phyloP scores from a whole-genome alignment of 2,329 filamentous ascomycete genomes.

The Paecilomyces formosus region DNA sequence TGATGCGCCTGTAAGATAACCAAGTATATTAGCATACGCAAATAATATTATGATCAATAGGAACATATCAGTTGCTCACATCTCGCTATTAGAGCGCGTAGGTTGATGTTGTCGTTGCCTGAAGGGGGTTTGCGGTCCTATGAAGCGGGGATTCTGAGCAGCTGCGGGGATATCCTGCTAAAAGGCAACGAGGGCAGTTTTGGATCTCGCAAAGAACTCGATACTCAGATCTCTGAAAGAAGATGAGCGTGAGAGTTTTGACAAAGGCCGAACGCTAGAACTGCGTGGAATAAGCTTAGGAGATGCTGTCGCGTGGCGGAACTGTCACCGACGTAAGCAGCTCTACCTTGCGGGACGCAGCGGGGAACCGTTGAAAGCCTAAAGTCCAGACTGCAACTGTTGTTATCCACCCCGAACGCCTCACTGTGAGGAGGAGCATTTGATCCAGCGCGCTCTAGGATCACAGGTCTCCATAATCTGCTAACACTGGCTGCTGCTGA shows the following conservation, averaged over 20 bases:
- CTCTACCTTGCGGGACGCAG: neutral
- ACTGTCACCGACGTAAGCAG: neutral
- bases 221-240: neutral
- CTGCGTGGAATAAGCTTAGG: neutral
- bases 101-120: neutral
- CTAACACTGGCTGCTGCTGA: neutral
- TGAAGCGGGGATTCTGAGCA: neutral
- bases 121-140: neutral
- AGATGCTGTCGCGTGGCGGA: neutral
- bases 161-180: neutral
- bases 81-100: constrained; percentile 3
- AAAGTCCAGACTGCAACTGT: neutral
- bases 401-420: neutral
- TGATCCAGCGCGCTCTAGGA: neutral
- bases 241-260: neutral
- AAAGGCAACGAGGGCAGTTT: neutral
- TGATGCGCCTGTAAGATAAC: constrained; percentile 62
- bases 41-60: constrained; percentile 1
- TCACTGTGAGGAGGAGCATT: neutral
- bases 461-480: neutral
- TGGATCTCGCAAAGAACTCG: neutral
- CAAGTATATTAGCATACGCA: neutral
- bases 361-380: neutral
- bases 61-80: neutral
- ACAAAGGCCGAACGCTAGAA: neutral